These are phyloP conservation scores for Aspergillus olivimuriae DNA, from an alignment of 495 filamentous ascomycete genomes.

Conservation along the genomic window DNA sequence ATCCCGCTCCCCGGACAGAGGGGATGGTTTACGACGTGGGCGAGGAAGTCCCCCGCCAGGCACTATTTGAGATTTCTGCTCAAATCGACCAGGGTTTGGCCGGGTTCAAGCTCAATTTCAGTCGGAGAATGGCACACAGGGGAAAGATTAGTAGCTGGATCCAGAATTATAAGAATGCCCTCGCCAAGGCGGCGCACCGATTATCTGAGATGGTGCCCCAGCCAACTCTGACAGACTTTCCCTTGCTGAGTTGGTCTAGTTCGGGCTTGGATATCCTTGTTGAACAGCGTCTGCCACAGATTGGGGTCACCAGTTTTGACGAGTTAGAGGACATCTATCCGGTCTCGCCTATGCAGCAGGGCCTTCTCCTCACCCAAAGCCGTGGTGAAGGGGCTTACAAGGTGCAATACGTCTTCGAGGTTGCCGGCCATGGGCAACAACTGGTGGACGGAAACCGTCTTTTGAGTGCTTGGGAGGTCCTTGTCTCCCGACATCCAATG, in stretches of 20 bases:
- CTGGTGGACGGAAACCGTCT: neutral
- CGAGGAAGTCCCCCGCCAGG: neutral
- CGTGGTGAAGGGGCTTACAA: neutral
- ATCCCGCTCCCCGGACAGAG: neutral
- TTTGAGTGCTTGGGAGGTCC: neutral
- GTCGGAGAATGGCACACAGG: neutral
- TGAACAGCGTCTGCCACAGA: neutral
- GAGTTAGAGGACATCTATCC: neutral
- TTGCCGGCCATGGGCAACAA: neutral
- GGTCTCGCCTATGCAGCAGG: neutral
- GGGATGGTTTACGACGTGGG: neutral
- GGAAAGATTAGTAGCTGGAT: neutral
- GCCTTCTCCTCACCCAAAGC: neutral
- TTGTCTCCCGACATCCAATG: slow-evolving; percentile 15
- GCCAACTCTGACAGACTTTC: neutral
- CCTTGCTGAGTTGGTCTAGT: neutral
- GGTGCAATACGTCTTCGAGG: no score
- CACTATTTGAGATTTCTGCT: neutral
- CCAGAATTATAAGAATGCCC: neutral
- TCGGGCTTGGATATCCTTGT: no score
- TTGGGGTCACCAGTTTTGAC: neutral
- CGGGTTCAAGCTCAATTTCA: neutral
- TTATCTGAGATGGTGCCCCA: neutral
- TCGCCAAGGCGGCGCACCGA: neutral
- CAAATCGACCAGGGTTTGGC: neutral